These are phyloP conservation scores for Candida sojae DNA, from an alignment of 1,139 yeast species.

Conservation along the genomic window DNA sequence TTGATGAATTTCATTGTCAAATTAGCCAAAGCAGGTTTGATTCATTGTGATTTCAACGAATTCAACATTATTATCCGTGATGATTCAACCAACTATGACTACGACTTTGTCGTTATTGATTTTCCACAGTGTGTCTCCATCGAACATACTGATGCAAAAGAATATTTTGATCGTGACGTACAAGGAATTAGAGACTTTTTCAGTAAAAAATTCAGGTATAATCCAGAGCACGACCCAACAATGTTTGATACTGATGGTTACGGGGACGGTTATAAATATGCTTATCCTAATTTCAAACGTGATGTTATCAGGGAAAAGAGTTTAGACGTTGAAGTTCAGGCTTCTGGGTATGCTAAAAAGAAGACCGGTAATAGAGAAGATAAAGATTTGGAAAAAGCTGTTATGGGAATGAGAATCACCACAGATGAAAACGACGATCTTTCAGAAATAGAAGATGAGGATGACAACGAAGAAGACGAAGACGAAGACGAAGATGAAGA, in stretches of 20 bases:
- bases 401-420: conserved; percentile 58
- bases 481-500: conserved; percentile 34
- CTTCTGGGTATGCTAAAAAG: conserved; percentile 87
- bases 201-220: conserved; percentile 72
- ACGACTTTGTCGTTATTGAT: conserved; percentile 86
- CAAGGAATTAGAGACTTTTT: conserved; percentile 85
- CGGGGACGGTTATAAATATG: conserved; percentile 76
- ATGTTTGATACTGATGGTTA: conserved; percentile 78
- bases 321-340: conserved; percentile 82
- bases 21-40: conserved; percentile 83
- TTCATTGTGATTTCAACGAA: conserved; percentile 97
- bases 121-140: conserved; percentile 98
- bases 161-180: conserved; percentile 88
- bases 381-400: conserved; percentile 75
- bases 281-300: conserved; percentile 76
- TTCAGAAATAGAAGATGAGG: conserved; percentile 30
- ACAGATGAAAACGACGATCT: conserved; percentile 32
- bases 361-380: conserved; percentile 48
- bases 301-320: conserved; percentile 70
- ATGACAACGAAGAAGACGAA: conserved; percentile 28
- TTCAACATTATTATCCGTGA: conserved; percentile 88
- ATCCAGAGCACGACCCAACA: conserved; percentile 60
- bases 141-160: conserved; percentile 85
- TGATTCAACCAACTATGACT: conserved; percentile 51
- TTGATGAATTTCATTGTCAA: conserved; percentile 85